These are phyloP conservation scores for Adenanthera pavonina DNA, from an alignment of 306 rosid genomes.

Conservation along the genomic window DNA sequence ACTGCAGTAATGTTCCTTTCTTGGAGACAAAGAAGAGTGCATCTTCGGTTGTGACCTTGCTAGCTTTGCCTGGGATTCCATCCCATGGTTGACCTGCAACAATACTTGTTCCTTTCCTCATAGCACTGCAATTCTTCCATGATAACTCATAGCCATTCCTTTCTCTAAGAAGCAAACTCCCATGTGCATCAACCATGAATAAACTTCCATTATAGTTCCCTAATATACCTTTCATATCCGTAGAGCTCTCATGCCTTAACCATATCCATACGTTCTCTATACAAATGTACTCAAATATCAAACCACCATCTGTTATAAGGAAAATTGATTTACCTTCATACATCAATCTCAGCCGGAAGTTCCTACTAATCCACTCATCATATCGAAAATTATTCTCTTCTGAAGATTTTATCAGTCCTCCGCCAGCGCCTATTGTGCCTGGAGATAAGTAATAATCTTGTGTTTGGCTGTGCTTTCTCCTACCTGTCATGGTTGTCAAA, in stretches of 20 bases:
- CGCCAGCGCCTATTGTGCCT: constrained; percentile 30
- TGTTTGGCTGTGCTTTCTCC: constrained; percentile 70
- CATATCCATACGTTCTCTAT: constrained; percentile 82
- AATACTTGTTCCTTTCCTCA: constrained; percentile 67
- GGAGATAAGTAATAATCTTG: constrained; percentile 62
- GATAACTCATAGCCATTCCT: constrained; percentile 63
- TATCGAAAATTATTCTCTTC: constrained; percentile 56
- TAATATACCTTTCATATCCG: constrained; percentile 70
- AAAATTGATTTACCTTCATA: constrained; percentile 81
- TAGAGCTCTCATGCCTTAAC: constrained; percentile 83
- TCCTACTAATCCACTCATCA: constrained; percentile 63
- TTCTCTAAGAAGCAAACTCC: constrained; percentile 84
- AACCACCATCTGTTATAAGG: constrained; percentile 70
- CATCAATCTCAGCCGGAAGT: constrained; percentile 77
- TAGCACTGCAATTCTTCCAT: constrained; percentile 81
- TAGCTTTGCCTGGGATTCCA: constrained; percentile 58
- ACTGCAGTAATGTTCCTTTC: constrained; percentile 76
- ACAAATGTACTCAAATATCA: constrained; percentile 74
- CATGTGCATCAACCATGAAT: constrained; percentile 69
- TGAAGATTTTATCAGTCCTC: constrained; percentile 37
- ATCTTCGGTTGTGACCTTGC: constrained; percentile 72
- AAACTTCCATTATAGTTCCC: constrained; percentile 91
- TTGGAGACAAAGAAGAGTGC: constrained; percentile 84
- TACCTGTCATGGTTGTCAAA: constrained; percentile 42
- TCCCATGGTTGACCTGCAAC: constrained; percentile 93